Evolutionary conservation across 2,329 filamentous ascomycete species (phyloP), one percentile per base, ranked within the genome.

Genomic region (Domatiomyces catenatus): DNA sequence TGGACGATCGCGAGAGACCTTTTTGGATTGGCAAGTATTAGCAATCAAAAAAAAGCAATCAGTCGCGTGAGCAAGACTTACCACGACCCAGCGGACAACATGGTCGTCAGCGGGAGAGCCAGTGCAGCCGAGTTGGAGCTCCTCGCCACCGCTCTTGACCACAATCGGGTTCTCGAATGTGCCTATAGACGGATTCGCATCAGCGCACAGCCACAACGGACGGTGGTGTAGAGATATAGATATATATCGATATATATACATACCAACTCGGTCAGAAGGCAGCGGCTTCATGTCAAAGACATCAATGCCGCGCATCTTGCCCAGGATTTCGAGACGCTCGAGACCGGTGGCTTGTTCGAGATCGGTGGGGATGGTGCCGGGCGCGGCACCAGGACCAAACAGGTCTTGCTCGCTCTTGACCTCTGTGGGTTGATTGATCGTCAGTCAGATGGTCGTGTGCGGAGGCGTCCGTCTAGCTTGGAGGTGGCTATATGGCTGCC

Each of bases 281-380:
- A 98, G 80, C 57, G 92, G 92, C 71, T 81, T 83, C 92, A 96
- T 94, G 74, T 98, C 89, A 75, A 98, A 98, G 68, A 96, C 76
- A 67, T 98, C 92, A 63, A 95, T 75, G 60, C 92, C 89, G 77
- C 96, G 87, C 84, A 96, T 94, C 81, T 98, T 98, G 73, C 92
- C 92, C 68, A 98, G 77, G 65, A 98, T 92, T 74, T 98, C 92
- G 62, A 98, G 80, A 80, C 92, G 89, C 77, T 98, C 92, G 54
- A 96, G 78, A 85, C 92, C 92, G 62, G 92, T 96, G 54, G 92
- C 74, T 71, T 98, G 92, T 70, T 96, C 88, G 67, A 94, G 71
- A 71, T 98, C 92, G 72, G 86, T 93, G 60, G 92, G 87, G 60
- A 98, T 75, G 67, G 84, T 85, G 66, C 92, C 90, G 58, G 81